Percentiles rank a stretch among this genome's conserved stretches.
Evolutionary conservation across 768 basidiomycete species (phyloP).

Genomic region (Rubroboletus pulcherrimus): DNA sequence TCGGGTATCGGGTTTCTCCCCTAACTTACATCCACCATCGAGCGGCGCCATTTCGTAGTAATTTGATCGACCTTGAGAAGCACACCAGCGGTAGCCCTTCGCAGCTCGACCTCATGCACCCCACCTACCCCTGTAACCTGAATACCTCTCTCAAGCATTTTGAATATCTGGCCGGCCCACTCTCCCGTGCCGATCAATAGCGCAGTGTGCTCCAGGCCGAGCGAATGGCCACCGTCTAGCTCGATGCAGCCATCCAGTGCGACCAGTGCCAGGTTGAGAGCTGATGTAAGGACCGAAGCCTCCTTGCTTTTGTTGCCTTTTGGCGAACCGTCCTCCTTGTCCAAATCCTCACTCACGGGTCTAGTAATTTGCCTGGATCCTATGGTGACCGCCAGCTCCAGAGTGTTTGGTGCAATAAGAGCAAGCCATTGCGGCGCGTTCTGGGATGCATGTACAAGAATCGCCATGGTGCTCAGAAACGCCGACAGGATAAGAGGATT

Average conservation of each 20-base stretch:
- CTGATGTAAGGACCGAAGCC: slow-evolving; percentile 67
- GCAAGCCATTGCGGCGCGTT: slow-evolving; percentile 79
- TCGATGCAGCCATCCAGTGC: slow-evolving; percentile 73
- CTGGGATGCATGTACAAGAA: slow-evolving; percentile 79
- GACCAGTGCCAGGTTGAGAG: slow-evolving; percentile 75
- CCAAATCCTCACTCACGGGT: slow-evolving; percentile 33
- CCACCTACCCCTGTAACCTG: slow-evolving; percentile 64
- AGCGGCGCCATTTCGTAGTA: slow-evolving; percentile 61
- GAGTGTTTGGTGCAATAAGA: slow-evolving; percentile 72
- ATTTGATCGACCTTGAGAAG: slow-evolving; percentile 76
- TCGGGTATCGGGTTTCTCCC: not conserved
- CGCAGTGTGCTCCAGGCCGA: slow-evolving; percentile 72
- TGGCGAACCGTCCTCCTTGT: slow-evolving; percentile 27
- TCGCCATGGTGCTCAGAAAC: slow-evolving; percentile 68
- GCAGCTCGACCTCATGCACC: slow-evolving; percentile 54
- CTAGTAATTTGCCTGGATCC: slow-evolving; percentile 62
- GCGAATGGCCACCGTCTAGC: slow-evolving; percentile 68
- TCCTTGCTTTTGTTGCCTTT: slow-evolving; percentile 43
- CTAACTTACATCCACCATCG: slow-evolving; percentile 48
- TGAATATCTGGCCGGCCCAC: slow-evolving; percentile 74
- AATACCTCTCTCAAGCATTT: slow-evolving; percentile 59
- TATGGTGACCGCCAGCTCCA: slow-evolving; percentile 80
- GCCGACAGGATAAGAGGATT: slow-evolving; percentile 74
- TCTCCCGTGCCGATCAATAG: slow-evolving; percentile 70
- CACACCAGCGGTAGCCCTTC: slow-evolving; percentile 73